Evolutionary conservation across 768 basidiomycete species (phyloP).

Genomic region (Russula lepida): DNA sequence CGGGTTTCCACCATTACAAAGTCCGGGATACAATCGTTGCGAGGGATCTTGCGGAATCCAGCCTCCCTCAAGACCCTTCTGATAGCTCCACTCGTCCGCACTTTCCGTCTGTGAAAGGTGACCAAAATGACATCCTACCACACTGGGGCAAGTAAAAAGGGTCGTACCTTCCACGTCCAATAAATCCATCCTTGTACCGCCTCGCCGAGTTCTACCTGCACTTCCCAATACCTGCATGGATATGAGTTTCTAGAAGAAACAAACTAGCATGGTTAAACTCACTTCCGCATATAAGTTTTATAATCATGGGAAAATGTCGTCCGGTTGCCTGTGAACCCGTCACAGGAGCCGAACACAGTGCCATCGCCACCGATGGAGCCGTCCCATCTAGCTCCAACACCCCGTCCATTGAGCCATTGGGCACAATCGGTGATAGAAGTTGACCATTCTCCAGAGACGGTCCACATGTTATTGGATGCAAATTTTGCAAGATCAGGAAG

Average conservation of each 20-base stretch:
- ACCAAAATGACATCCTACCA: neutral
- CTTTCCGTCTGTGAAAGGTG: constrained; percentile 42
- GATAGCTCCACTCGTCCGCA: constrained; percentile 71
- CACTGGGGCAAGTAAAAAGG: neutral
- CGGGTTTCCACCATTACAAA: constrained; percentile 33
- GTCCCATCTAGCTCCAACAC: constrained; percentile 64
- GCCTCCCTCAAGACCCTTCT: constrained; percentile 61
- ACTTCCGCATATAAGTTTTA: constrained; percentile 54
- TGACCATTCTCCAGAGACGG: constrained; percentile 76
- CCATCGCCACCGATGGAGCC: constrained; percentile 40
- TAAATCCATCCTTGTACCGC: constrained; percentile 62
- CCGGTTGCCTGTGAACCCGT: constrained; percentile 52
- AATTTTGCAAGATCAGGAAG: constrained; percentile 38
- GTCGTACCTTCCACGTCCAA: constrained; percentile 72
- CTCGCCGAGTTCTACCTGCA: constrained; percentile 69
- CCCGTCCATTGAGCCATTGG: constrained; percentile 70
- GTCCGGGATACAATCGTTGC: constrained; percentile 53
- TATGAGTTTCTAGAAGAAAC: neutral
- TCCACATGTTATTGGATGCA: constrained; percentile 55
- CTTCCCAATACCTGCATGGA: constrained; percentile 62
- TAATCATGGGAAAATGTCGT: constrained; percentile 53
- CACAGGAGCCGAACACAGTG: constrained; percentile 51
- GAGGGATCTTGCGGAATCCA: constrained; percentile 71
- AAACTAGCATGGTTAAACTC: constrained; percentile 22
- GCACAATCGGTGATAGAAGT: constrained; percentile 69